Percentiles rank a stretch among this genome's conserved stretches.
Conservation (phyloP, 345 rosid species). For the Populus nigra region DNA sequence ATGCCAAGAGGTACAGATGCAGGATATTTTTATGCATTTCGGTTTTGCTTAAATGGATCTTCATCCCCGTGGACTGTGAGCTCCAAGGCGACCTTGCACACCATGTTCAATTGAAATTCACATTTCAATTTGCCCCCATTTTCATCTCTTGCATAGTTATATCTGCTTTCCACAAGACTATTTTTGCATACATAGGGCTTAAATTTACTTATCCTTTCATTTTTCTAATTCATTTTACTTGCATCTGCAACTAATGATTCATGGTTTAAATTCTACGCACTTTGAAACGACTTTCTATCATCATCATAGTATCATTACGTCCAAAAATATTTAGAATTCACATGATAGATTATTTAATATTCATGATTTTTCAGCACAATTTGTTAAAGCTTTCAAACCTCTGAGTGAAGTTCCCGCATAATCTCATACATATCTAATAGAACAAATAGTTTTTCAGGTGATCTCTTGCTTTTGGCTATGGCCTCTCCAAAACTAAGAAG, state of each 20-base stretch:
- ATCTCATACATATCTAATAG: constrained; percentile 96
- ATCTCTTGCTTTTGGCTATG: constrained; percentile 94
- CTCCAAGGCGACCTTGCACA: neutral
- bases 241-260: neutral
- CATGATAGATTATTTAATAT: neutral
- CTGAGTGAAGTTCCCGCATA: constrained; percentile 89
- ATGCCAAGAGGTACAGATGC: neutral
- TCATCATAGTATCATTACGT: neutral
- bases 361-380: neutral
- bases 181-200: neutral
- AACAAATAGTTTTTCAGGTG: constrained; percentile 91
- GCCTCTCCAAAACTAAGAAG: constrained; percentile 98
- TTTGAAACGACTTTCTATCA: neutral
- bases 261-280: neutral
- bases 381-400: constrained; percentile 46
- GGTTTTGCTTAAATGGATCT: neutral
- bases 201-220: neutral
- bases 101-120: neutral
- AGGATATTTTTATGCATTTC: neutral
- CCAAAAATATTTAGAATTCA: neutral
- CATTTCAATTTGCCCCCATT: neutral
- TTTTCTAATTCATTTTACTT: neutral
- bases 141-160: neutral
- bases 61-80: neutral
- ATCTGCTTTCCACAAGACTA: neutral